Base-by-base conservation (phyloP, 345 rosid species). In the Cardamine resedifolia region DNA sequence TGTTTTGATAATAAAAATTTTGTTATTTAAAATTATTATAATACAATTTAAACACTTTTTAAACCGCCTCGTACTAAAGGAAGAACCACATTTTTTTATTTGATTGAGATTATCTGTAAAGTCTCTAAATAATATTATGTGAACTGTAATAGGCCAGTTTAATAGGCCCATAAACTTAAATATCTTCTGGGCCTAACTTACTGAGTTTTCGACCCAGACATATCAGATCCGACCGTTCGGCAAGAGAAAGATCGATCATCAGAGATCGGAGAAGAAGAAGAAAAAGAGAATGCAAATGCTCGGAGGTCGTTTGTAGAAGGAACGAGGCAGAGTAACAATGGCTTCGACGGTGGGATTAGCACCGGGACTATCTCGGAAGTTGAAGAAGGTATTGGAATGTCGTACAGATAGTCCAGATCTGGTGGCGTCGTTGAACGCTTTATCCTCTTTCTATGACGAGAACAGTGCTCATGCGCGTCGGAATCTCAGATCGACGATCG, bases 401-500 rank as follows among this genome's bases (percentile, higher is more conserved):
- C 86, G 96, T 41, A 88, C 99, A 5, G 99, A 95, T 75, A 85
- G 82, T 63, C 88, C 97, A 7, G 98, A 95, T 71, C 85, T 91
- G 70, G 76, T 90, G 60, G 82, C 90, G 5, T 95, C 99, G 51
- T 84, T 95, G 41, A 82, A 86, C 79, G 86, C 98, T 1, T 88
- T 95, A 66, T 95, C 99, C 69, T 62, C 87, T 48, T 91, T 95
- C 83, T 91, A 95, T 66, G 53, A 81, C 41, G 92, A 88, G 3
- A 95, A 95, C 88, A 90, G 90, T 34, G 87, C 97, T 4, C 96
- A 88, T 72, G 78, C 90, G 1, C 94, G 99, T 11, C 97, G 97
- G 72, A 90, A 90, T 77, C 99, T 95, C 81, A 84, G 98, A 90
- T 95, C 98, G 78, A 84, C 98, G 82, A 84, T 95, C 71, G 98